Percentiles rank a stretch among this genome's conserved stretches.
Conservation (phyloP, 306 rosid species). For the Vigna mungo region DNA sequence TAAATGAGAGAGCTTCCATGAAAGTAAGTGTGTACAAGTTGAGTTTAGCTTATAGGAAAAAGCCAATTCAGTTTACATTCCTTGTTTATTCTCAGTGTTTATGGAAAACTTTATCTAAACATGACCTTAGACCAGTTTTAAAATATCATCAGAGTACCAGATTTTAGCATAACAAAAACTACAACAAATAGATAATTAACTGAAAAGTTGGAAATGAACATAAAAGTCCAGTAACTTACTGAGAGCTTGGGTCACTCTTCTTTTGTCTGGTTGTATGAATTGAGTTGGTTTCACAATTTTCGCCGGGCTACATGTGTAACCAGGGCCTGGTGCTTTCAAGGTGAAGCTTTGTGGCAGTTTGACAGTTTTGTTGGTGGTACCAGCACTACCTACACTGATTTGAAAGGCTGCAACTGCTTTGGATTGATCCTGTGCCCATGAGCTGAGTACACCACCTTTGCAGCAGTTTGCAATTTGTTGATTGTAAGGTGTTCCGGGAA, state of each 20-base stretch:
- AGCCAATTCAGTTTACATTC: background rate
- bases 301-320: constrained; percentile 81
- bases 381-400: constrained; percentile 78
- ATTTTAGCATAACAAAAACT: background rate
- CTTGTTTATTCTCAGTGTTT: background rate
- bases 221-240: constrained; percentile 59
- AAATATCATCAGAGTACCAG: background rate
- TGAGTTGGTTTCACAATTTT: constrained; percentile 62
- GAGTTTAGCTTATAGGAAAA: background rate
- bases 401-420: constrained; percentile 76
- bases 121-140: background rate
- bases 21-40: background rate
- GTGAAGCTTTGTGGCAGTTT: constrained; percentile 73
- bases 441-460: constrained; percentile 86
- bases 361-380: constrained; percentile 75
- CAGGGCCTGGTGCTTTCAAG: constrained; percentile 83
- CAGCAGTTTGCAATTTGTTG: constrained; percentile 85
- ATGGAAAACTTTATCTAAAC: background rate
- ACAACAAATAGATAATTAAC: constrained; percentile 8
- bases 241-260: constrained; percentile 84
- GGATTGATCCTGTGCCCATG: constrained; percentile 78
- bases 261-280: constrained; percentile 64
- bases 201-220: constrained; percentile 21
- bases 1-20: background rate
- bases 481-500: constrained; percentile 89